Conservation (phyloP, 116 monocot genomes). For the Trichopus zeylanicus region DNA sequence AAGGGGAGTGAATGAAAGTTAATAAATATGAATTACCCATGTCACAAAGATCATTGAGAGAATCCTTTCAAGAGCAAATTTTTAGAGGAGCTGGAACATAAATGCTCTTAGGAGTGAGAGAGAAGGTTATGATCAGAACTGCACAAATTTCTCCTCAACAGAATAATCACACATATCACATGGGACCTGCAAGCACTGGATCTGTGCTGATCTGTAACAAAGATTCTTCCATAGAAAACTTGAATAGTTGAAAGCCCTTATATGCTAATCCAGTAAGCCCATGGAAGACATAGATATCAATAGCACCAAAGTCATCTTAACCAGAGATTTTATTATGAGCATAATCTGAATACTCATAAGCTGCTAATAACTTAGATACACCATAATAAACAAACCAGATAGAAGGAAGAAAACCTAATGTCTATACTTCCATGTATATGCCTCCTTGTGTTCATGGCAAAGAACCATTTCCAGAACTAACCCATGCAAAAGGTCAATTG, state of each 20-base stretch:
- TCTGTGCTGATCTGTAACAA: conserved; percentile 7
- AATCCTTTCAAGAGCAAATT: conserved; percentile 22
- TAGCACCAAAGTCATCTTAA: conserved; percentile 13
- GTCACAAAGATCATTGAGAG: conserved; percentile 19
- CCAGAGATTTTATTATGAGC: conserved; percentile 4
- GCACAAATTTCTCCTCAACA: conserved; percentile 18
- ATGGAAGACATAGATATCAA: conserved; percentile 8
- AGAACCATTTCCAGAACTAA: conserved; percentile 20
- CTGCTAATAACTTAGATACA: conserved; percentile 17
- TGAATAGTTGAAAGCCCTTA: conserved; percentile 3
- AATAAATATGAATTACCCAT: conserved; percentile 38
- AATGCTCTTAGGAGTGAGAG: conserved; percentile 16
- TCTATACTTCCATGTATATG: conserved; percentile 16
- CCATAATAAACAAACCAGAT: conserved; percentile 8
- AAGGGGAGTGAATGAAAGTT: conserved; percentile 20
- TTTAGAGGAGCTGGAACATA: conserved; percentile 12
- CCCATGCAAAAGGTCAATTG: conserved; percentile 10
- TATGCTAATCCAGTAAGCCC: conserved; percentile 3
- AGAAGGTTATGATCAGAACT: conserved; percentile 12
- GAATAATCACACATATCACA: conserved; percentile 3
- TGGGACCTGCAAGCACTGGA: conserved; percentile 13
- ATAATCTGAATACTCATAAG: conserved; percentile 6
- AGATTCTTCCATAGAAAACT: conserved; percentile 8
- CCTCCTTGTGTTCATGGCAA: conserved; percentile 13
- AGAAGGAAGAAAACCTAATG: conserved; percentile 24